Percentiles rank a stretch among this genome's conserved stretches.
phyloP scores from a whole-genome alignment of 768 basidiomycete species.

The Amanita thiersii region DNA sequence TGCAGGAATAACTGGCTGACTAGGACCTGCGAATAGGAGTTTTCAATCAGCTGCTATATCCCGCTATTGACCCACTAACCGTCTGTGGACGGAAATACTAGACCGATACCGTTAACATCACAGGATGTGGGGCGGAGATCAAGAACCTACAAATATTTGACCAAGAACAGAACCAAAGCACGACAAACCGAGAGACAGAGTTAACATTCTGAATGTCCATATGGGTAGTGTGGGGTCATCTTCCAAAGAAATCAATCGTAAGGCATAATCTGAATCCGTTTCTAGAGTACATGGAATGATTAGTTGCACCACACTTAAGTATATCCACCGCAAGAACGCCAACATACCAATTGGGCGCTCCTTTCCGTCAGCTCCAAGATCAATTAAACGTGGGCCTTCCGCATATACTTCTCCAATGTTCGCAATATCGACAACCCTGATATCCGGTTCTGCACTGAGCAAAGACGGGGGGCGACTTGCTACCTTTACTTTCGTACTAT shows the following conservation, averaged over 20 bases:
- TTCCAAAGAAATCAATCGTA: conserved; percentile 42
- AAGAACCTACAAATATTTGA: conserved; percentile 35
- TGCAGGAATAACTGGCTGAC: conserved; percentile 45
- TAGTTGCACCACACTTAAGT: neutral
- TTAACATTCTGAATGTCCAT: conserved; percentile 49
- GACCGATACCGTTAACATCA: conserved; percentile 1
- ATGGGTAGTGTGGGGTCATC: conserved; percentile 42
- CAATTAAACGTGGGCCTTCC: conserved; percentile 25
- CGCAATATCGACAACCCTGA: conserved; percentile 10
- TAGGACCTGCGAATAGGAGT: no score
- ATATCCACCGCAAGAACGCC: no score
- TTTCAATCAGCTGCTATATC: no score
- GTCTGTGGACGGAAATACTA: conserved; percentile 50
- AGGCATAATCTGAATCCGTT: conserved; percentile 37
- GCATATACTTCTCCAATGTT: conserved; percentile 17
- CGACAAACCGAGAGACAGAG: conserved; percentile 45
- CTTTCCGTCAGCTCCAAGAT: conserved; percentile 38
- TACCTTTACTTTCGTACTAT: no score
- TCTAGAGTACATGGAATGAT: conserved; percentile 22
- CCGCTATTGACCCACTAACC: no score
- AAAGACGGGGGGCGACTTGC: no score
- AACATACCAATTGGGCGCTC: conserved; percentile 42
- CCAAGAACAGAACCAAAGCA: conserved; percentile 47
- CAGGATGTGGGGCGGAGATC: neutral
- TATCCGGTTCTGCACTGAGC: no score